Evolutionary conservation across 441 rosid genomes (phyloP).

Genomic region (Pelargonium cotyledonis): DNA sequence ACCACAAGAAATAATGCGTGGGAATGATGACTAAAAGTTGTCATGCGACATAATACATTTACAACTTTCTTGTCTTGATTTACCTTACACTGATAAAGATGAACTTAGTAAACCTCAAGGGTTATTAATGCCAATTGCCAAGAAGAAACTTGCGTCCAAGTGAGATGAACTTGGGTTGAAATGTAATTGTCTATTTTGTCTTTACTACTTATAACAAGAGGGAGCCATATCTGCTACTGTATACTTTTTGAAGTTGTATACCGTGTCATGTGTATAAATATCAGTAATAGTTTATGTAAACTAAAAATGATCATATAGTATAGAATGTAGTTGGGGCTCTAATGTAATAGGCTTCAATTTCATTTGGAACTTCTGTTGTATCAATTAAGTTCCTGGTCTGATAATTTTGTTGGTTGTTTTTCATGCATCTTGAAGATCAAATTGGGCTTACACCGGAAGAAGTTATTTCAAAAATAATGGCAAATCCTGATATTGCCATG

Average conservation of each 20-base stretch:
- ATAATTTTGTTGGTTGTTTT: not conserved
- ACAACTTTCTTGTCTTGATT: not conserved
- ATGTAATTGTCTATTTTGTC: not conserved
- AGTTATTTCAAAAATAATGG: constrained; percentile 88
- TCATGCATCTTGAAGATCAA: constrained; percentile 54
- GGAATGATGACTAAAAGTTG: not conserved
- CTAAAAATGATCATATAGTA: not conserved
- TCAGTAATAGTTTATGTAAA: not conserved
- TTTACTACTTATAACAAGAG: not conserved
- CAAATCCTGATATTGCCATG: constrained; percentile 90
- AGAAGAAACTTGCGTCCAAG: not conserved
- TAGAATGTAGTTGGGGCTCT: not conserved
- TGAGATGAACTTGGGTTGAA: not conserved
- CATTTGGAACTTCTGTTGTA: not conserved
- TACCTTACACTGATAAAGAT: not conserved
- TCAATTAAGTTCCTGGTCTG: not conserved
- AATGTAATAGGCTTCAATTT: not conserved
- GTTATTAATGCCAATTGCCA: not conserved
- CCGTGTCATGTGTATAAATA: not conserved
- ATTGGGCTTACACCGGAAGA: constrained; percentile 97
- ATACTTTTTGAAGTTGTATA: not conserved
- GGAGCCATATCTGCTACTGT: not conserved
- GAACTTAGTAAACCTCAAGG: not conserved
- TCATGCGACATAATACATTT: not conserved
- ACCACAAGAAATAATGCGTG: not conserved